Base-by-base conservation (phyloP, 2,329 filamentous ascomycete species). In the Xylaria sp. region DNA sequence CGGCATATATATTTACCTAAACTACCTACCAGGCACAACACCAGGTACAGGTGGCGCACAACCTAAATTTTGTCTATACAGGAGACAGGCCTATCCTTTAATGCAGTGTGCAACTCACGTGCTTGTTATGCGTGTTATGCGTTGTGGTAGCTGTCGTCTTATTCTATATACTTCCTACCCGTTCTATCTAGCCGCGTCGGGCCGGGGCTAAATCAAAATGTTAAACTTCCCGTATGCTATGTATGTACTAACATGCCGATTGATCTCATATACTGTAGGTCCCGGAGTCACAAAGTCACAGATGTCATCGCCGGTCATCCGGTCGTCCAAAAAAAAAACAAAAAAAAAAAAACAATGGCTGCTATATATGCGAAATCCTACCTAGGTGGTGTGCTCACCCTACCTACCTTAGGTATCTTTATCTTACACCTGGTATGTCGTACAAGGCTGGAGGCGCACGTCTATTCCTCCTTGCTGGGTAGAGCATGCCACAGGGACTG, bases 361-460 rank as follows among this genome's bases (percentile, higher is more conserved):
- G n/a, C n/a, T n/a, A n/a, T n/a, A n/a, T n/a, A n/a, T n/a, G n/a
- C n/a, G n/a, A n/a, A n/a, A n/a, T n/a, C n/a, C n/a, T n/a, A n/a
- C n/a, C n/a, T n/a, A n/a, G n/a, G n/a, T 22, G 22, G n/a, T 36
- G 49, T 22, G 22, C 20, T 33, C n/a, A 13, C 25, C 9, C 17
- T 42, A n/a, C n/a, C n/a, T n/a, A n/a, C n/a, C n/a, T n/a, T n/a
- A n/a, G n/a, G n/a, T n/a, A 20, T 45, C 20, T 33, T 17, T 29
- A 4, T 50, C 25, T 9, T 50, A n/a, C 17, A 29, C 5, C 13
- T 36, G n/a, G 15, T 36, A 53, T 53, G 49, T 53, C n/a, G 49
- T 53, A 53, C 49, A 53, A 53, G 49, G 49, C 49, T 53, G 49
- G 49, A 53, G 49, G n/a, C 49, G 29, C 49, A 51, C 27, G 49